These are phyloP conservation scores for Hibiscus syriacus DNA, from an alignment of 345 rosid species.

Conservation along the genomic window DNA sequence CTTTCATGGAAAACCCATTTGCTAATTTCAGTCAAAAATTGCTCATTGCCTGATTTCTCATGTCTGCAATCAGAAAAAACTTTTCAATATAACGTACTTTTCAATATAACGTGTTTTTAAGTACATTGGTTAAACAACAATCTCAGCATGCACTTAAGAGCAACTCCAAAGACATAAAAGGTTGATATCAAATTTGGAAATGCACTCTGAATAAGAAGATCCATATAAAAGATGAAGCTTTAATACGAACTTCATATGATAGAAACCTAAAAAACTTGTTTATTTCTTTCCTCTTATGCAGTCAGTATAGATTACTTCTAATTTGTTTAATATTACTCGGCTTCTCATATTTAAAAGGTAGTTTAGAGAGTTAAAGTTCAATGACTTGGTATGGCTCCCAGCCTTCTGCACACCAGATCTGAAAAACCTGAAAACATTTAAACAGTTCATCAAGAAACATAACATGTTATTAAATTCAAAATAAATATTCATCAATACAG, in stretches of 20 bases:
- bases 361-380: not conserved
- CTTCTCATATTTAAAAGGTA: not conserved
- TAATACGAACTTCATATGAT: not conserved
- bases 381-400: slow-evolving; percentile 46
- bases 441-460: not conserved
- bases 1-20: slow-evolving; percentile 85
- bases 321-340: not conserved
- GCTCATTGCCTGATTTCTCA: slow-evolving; percentile 60
- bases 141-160: not conserved
- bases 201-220: not conserved
- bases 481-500: slow-evolving; percentile 7
- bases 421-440: slow-evolving; percentile 38
- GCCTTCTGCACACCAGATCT: slow-evolving; percentile 56
- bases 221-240: not conserved
- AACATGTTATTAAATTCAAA: not conserved
- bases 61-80: slow-evolving; percentile 30
- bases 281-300: not conserved
- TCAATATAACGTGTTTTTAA: not conserved
- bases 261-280: not conserved
- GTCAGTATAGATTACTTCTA: not conserved
- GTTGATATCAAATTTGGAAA: not conserved
- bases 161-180: too few species aligned
- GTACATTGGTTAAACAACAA: not conserved
- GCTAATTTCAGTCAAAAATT: slow-evolving; percentile 62
- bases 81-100: not conserved